Evolutionary conservation across 1,284 basidiomycete genomes (phyloP), one percentile per base, ranked within the genome.

Genomic region (Xerocomus nothofagi): DNA sequence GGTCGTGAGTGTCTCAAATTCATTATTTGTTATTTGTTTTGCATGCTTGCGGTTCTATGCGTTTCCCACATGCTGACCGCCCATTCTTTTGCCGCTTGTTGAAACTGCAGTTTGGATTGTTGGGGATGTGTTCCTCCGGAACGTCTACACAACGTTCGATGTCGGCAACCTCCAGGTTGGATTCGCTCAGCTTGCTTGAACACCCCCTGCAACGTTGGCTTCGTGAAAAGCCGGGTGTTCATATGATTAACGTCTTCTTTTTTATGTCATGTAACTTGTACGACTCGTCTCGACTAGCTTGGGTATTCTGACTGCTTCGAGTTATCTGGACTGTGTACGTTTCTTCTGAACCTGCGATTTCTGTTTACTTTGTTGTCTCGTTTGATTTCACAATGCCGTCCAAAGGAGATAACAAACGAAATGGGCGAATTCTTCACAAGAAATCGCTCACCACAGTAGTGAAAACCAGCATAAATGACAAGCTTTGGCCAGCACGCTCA

Each of bases 71-170:
- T 31, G 40, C 30, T 44, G 10, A 29, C 9, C 10, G 12, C 7
- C 14, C 10, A 20, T 54, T 9, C 4, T 24, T 27, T 20, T 33
- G 21, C 11, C 5, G 8, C 12, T 27, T 21, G 2, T 32, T 36
- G 12, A 20, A 32, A 34, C 17, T 62, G 57, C 45, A 4, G 47
- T 50, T 21, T 63, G 61, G 55, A 27, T 64, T 2, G 1, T 58
- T 9, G 54, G 56, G 1, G 56, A 56, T 3, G 50, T 57, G 14
- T 55, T 58, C 53, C 57, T 60, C 9, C 36, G 18, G 26, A 62
- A 62, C 6, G 62, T 61, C 4, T 61, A 61, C 39, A 56, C 60
- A 0, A 18, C 14, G 0, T 61, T 62, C 17, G 60, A 61, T 20
- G 6, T 58, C 4, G 51, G 46, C 5, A 44, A 47, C 14, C 8